A percentile compares a stretch with the other conserved stretches of the same genome.
Conservation (phyloP, 495 filamentous ascomycete species). For the Immersiella caudata region DNA sequence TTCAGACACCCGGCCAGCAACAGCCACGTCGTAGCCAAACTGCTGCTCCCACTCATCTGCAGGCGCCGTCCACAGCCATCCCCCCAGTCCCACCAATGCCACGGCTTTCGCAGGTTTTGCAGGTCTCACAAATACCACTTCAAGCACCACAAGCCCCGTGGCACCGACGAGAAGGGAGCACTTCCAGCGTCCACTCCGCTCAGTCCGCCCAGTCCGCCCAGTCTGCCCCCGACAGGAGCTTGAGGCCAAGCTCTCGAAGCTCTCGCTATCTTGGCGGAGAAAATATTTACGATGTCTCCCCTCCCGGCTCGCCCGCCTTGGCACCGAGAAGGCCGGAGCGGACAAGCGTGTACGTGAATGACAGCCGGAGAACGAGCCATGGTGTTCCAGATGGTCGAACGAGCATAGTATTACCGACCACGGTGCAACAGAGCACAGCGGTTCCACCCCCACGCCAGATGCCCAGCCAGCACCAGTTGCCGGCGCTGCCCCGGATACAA, state of each 20-base stretch:
- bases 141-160: conserved; percentile 15
- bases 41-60: conserved; percentile 12
- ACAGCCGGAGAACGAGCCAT: conserved; percentile 25
- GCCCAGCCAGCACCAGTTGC: conserved; percentile 6
- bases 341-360: conserved; percentile 22
- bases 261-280: conserved; percentile 39
- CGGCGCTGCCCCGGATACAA: conserved; percentile 18
- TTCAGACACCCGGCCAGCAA: conserved; percentile 12
- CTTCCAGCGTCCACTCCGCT: conserved; percentile 13
- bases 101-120: conserved; percentile 25
- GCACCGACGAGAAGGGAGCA: conserved; percentile 25
- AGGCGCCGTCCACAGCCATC: conserved; percentile 27
- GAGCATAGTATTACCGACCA: neutral
- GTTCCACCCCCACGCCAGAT: conserved; percentile 9
- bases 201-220: neutral
- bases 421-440: neutral
- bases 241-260: conserved; percentile 27
- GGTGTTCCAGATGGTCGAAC: conserved; percentile 13
- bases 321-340: conserved; percentile 20
- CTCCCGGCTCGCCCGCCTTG: conserved; percentile 48
- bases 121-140: conserved; percentile 29
- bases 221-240: neutral
- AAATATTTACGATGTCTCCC: conserved; percentile 61
- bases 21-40: conserved; percentile 26
- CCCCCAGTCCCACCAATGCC: conserved; percentile 32